These are phyloP conservation scores for Gossypium gossypioides DNA, from an alignment of 441 rosid genomes.

Conservation along the genomic window DNA sequence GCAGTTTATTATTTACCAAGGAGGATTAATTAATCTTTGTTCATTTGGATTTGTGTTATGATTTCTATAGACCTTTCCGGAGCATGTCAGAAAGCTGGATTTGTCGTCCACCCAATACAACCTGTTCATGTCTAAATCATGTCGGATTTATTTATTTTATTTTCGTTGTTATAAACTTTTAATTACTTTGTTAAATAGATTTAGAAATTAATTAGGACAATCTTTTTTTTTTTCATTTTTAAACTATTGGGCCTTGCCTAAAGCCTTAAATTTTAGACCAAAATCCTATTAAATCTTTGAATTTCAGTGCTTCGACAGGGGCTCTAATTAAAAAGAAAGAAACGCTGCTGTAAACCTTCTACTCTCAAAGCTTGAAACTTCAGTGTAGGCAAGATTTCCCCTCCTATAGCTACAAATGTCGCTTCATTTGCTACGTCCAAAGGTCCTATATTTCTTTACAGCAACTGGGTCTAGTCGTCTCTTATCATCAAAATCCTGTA, in stretches of 20 bases:
- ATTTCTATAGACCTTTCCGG: neutral
- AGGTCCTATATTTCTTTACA: constrained; percentile 13
- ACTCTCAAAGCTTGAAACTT: neutral
- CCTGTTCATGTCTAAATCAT: no score
- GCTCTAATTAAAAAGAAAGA: neutral
- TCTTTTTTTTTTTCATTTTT: neutral
- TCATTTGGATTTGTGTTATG: constrained; percentile 5
- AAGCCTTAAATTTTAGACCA: neutral
- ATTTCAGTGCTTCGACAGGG: neutral
- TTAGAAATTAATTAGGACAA: neutral
- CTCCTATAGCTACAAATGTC: constrained; percentile 18
- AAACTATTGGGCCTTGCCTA: neutral
- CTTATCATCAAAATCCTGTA: constrained; percentile 22
- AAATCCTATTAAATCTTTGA: neutral
- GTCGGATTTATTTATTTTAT: neutral
- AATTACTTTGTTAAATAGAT: neutral
- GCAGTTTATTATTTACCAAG: constrained; percentile 18
- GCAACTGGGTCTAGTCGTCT: constrained; percentile 3
- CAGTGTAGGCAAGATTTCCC: constrained; percentile 26
- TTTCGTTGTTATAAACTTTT: neutral
- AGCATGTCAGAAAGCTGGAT: neutral
- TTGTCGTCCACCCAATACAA: neutral
- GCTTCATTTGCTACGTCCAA: constrained; percentile 28
- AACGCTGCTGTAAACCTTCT: no score
- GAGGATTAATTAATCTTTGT: constrained; percentile 1